Base-by-base conservation (phyloP, 164 flowering plant species). In the Paratinospora sagittata region DNA sequence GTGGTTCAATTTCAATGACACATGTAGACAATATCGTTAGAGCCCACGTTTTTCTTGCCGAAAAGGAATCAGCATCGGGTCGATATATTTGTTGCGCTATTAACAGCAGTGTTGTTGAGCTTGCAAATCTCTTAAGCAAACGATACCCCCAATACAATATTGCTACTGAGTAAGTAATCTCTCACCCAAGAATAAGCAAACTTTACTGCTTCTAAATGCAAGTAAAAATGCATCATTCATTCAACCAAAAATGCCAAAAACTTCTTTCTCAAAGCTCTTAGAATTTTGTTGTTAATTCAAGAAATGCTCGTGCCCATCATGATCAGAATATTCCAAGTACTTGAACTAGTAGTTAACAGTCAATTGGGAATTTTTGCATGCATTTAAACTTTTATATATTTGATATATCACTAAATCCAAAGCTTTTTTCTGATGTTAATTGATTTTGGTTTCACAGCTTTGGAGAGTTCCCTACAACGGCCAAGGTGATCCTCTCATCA, bases 11-110 rank as follows among this genome's bases (percentile, higher is more conserved):
- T 76, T 85, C 93, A 8, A 68, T 86, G 0, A 27, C 82, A 7
- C 97, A 92, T 45, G 88, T 92, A 4, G 89, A 88, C 49, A 95
- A 92, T 73, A 89, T 88, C 13, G 83, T 88, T 47, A 75, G 81
- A 0, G 90, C 97, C 14, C 97, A 90, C 24, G 70, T 90, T 13
- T 90, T 86, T 72, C 23, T 92, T 24, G 92, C 90, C 0, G 93
- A 88, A 85, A 84, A 84, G 68, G 86, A 84, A 76, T 80, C 88
- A 52, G 93, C 93, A 61, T 82, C 89, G 12, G 94, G 93, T 11
- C 85, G 95, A 16, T 92, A 92, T 81, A 87, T 88, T 9, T 87
- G 92, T 84, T 82, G 82, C 73, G 77, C 80, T 13, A 73, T 55
- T 64, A 89, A 87, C 72, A 82, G 88, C 37, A 81, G 87, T 67